A percentile compares a stretch with the other conserved stretches of the same genome.
phyloP scores from a whole-genome alignment of 1,139 yeast genomes.

The Trichomonascaceae sp. region DNA sequence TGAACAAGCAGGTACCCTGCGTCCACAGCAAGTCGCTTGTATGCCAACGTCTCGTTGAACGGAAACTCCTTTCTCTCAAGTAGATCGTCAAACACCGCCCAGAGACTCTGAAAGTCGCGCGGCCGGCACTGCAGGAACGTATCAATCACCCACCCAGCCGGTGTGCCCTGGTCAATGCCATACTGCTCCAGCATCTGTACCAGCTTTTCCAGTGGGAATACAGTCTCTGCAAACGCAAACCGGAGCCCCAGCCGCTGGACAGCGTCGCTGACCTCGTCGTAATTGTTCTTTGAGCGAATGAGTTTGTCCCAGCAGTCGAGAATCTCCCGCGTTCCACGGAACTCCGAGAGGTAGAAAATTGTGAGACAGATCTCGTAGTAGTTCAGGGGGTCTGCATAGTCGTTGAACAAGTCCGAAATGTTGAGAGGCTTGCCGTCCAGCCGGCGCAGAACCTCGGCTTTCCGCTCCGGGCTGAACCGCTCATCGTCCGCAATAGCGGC shows the following conservation, averaged over 20 bases:
- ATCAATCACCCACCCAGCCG: constrained; percentile 46
- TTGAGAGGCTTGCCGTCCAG: constrained; percentile 55
- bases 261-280: constrained; percentile 26
- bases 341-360: constrained; percentile 71
- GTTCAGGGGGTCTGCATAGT: constrained; percentile 76
- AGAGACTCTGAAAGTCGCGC: constrained; percentile 51
- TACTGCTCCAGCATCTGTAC: constrained; percentile 39
- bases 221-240: constrained; percentile 47
- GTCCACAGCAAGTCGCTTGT: constrained; percentile 18
- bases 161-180: constrained; percentile 28
- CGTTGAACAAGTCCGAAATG: constrained; percentile 71
- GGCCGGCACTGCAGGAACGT: constrained; percentile 70
- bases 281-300: constrained; percentile 18
- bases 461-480: constrained; percentile 36
- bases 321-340: constrained; percentile 27
- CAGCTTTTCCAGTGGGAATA: constrained; percentile 68
- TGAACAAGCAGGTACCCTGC: constrained; percentile 16
- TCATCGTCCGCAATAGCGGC: constrained; percentile 45
- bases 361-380: constrained; percentile 71
- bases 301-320: constrained; percentile 27
- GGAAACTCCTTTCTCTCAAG: constrained; percentile 37
- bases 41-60: constrained; percentile 18
- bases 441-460: constrained; percentile 35
- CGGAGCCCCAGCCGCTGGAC: constrained; percentile 37
- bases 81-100: constrained; percentile 51